Conservation (phyloP, 345 rosid species). For the Geranium rotundifolium region DNA sequence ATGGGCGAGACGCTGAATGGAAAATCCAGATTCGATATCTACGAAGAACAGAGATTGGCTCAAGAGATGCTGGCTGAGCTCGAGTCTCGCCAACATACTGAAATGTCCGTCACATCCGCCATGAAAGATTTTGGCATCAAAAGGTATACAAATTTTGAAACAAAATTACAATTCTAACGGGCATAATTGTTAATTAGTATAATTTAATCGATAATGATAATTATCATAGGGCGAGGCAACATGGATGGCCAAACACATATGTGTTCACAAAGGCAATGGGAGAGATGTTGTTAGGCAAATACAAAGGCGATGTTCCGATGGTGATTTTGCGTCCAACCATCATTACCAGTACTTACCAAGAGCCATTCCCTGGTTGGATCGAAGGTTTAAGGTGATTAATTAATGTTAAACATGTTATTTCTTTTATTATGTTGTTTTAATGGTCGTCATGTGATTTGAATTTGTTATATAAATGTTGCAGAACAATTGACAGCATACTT, state of each 20-base stretch:
- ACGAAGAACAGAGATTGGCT: conserved; percentile 33
- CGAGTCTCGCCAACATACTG: conserved; percentile 21
- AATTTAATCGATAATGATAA: too few species aligned
- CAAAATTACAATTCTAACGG: too few species aligned
- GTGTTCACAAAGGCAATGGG: conserved; percentile 85
- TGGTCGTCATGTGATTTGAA: background rate
- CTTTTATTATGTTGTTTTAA: background rate
- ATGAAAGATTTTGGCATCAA: conserved; percentile 53
- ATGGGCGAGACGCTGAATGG: conserved; percentile 64
- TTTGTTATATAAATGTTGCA: conserved; percentile 7
- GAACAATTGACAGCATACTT: conserved; percentile 61
- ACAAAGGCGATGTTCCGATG: conserved; percentile 40
- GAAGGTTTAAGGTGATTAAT: conserved; percentile 47
- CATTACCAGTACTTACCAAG: conserved; percentile 47
- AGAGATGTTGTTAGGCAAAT: conserved; percentile 45
- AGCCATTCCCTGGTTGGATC: conserved; percentile 78
- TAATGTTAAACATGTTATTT: background rate
- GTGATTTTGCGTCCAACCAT: conserved; percentile 56
- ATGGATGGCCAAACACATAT: conserved; percentile 78
- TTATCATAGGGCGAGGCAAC: conserved; percentile 34
- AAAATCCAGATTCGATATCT: conserved; percentile 33
- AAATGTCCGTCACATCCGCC: conserved; percentile 24
- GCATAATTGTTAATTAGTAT: too few species aligned
- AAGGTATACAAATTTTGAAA: conserved; percentile 20
- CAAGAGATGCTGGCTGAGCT: conserved; percentile 38